Evolutionary conservation across 192 early-diverging fungal species (phyloP).

Genomic region (Coemansia aciculifera): DNA sequence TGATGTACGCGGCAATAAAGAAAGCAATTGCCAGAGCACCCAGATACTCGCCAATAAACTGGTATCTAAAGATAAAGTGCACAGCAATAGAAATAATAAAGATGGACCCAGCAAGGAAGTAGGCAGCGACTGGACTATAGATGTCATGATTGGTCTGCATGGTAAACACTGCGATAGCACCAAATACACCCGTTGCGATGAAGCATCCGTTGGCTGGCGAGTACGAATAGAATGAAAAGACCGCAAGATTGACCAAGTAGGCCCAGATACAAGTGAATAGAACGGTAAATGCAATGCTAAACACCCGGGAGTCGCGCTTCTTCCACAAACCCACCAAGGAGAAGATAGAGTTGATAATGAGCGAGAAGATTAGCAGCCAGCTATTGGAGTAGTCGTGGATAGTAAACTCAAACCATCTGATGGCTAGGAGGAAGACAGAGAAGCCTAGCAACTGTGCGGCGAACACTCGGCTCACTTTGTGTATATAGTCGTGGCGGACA

Average conservation of each 20-base stretch:
- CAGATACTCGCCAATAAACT: not conserved
- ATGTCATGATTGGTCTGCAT: slow-evolving; percentile 8
- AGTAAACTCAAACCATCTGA: slow-evolving; percentile 8
- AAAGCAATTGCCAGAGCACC: slow-evolving; percentile 6
- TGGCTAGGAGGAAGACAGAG: slow-evolving; percentile 5
- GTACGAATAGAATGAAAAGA: slow-evolving; percentile 12
- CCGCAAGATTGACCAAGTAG: not conserved
- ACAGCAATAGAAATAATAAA: not conserved
- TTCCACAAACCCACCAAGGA: slow-evolving; percentile 4
- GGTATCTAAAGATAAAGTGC: not conserved
- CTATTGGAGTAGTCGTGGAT: slow-evolving; percentile 10
- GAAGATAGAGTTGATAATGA: slow-evolving; percentile 2
- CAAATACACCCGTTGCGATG: slow-evolving; percentile 3
- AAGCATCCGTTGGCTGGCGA: slow-evolving; percentile 9
- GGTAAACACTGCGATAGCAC: slow-evolving; percentile 1
- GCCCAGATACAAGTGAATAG: slow-evolving; percentile 9
- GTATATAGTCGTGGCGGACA: slow-evolving; percentile 2
- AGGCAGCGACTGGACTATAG: not conserved
- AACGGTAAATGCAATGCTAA: not conserved
- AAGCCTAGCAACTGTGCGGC: slow-evolving; percentile 8
- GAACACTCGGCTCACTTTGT: slow-evolving; percentile 5
- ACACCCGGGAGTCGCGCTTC: slow-evolving; percentile 1
- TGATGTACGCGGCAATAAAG: not conserved
- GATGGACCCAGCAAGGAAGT: not conserved
- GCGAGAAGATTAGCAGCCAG: slow-evolving; percentile 7